These are phyloP conservation scores for Metschnikowia henanensis DNA, from an alignment of 805 yeast species.

Conservation along the genomic window DNA sequence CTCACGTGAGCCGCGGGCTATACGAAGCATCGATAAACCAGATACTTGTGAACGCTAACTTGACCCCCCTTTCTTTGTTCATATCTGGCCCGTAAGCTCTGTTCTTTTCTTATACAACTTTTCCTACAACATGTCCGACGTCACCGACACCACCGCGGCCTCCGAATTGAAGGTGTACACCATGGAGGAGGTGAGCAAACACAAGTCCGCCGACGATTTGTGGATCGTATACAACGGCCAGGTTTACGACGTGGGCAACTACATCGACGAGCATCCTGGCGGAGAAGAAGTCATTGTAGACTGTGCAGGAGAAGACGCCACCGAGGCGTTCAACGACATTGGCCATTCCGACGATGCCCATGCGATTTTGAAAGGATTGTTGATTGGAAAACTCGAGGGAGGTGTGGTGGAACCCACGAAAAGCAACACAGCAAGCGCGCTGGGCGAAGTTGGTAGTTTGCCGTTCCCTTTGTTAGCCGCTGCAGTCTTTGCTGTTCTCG, in stretches of 20 bases:
- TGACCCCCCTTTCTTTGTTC: neutral
- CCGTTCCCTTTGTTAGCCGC: conserved; percentile 21
- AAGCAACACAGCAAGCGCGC: conserved; percentile 13
- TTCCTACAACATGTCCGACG: conserved; percentile 15
- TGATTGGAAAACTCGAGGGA: conserved; percentile 79
- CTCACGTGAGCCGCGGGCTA: conserved; percentile 4
- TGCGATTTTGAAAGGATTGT: conserved; percentile 64
- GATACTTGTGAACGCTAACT: too few species aligned
- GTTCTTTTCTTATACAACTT: neutral
- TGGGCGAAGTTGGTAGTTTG: conserved; percentile 16
- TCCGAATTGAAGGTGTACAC: conserved; percentile 49
- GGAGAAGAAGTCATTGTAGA: conserved; percentile 82
- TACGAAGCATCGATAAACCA: neutral
- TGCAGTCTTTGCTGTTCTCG: conserved; percentile 18
- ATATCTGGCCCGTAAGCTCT: neutral
- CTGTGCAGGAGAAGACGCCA: conserved; percentile 80
- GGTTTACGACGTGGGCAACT: conserved; percentile 41
- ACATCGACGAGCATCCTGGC: conserved; percentile 65
- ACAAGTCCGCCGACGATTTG: conserved; percentile 40
- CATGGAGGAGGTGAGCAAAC: conserved; percentile 48
- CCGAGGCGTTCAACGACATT: conserved; percentile 71
- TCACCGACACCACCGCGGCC: too few species aligned
- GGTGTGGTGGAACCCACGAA: conserved; percentile 37
- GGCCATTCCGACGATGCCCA: conserved; percentile 98
- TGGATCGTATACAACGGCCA: conserved; percentile 47